These are phyloP conservation scores for Haematococcus sp. DNA, from an alignment of 139 green algal species.

Conservation along the genomic window DNA sequence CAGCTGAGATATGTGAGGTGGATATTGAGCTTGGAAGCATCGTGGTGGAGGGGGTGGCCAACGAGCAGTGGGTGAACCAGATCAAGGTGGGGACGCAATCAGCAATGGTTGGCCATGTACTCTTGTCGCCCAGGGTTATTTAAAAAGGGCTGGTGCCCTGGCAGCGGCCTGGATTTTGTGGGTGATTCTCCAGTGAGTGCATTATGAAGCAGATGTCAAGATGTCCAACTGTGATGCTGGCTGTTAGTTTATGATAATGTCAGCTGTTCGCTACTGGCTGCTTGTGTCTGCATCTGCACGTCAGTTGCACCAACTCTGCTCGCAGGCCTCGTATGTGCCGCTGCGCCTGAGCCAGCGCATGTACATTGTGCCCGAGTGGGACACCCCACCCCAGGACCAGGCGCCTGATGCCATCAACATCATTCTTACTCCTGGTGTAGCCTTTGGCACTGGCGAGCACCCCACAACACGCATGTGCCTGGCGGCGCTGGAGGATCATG, in stretches of 20 bases:
- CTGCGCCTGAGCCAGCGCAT: conserved; percentile 30
- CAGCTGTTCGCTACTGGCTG: too few relatives aligned
- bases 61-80: conserved; percentile 64
- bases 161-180: too few relatives aligned
- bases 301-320: too few relatives aligned
- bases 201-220: too few relatives aligned
- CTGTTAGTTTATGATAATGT: too few relatives aligned
- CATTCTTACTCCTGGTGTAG: conserved; percentile 75
- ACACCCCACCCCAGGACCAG: conserved; percentile 29
- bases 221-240: too few relatives aligned
- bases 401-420: conserved; percentile 55
- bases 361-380: conserved; percentile 75
- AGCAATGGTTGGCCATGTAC: too few relatives aligned
- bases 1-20: too few relatives aligned
- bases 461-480: conserved; percentile 88
- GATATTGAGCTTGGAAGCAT: neutral
- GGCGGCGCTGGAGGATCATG: conserved; percentile 31
- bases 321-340: conserved; percentile 41
- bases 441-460: conserved; percentile 85
- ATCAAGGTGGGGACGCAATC: conserved; percentile 35
- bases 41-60: conserved; percentile 41
- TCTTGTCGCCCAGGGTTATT: too few relatives aligned
- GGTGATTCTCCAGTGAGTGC: too few relatives aligned
- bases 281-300: neutral
- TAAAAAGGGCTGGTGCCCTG: too few relatives aligned